Evolutionary conservation across 495 filamentous ascomycete genomes (phyloP), one percentile per base, ranked within the genome.

Genomic region (Penicillium cataractarum): DNA sequence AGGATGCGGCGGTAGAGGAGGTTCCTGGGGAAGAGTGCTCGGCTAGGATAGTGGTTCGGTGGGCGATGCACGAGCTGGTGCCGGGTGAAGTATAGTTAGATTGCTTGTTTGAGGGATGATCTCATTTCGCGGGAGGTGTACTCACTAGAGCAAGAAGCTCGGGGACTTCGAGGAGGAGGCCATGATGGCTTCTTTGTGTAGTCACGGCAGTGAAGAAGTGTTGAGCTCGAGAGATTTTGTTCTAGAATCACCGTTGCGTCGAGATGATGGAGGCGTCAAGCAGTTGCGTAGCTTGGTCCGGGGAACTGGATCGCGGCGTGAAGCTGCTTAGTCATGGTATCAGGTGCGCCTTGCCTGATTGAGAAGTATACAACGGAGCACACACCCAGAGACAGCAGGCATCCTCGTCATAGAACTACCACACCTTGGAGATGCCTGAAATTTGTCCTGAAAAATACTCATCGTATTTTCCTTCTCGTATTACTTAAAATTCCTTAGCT

Each of bases 31-130:
- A 86, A 56, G 92, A 94, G 77, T 95, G 92, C 76, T 98, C 96
- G 67, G 89, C 81, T 48, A 99, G 88, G 76, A 98, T 97, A 40
- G 94, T 97, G 58, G 87, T 89, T 67, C 92, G 86, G 78, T 96
- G 86, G 33, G 93, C 91, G 68, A 97, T 93, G 80, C 93, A 97
- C 70, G 92, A 86, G 80, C 92, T 97, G 73, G 42, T 46, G 1
- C 12, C 10, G 42, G 42, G 19, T 46, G 42, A 22, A 13, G 10
- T 22, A n/a, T 57, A 53, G 69, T 71, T 66, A 66, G 68, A 57
- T 55, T 62, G 57, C 24, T 39, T 24, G 54, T 27, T 10, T 22
- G 17, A 40, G 13, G 22, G 31, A 37, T 46, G 50, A 55, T 55
- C 26, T 46, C 46, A 52, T 55, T 22, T 5, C 6, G 24, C 1